Evolutionary conservation across 345 rosid genomes (phyloP).

Genomic region (Viola odorata): DNA sequence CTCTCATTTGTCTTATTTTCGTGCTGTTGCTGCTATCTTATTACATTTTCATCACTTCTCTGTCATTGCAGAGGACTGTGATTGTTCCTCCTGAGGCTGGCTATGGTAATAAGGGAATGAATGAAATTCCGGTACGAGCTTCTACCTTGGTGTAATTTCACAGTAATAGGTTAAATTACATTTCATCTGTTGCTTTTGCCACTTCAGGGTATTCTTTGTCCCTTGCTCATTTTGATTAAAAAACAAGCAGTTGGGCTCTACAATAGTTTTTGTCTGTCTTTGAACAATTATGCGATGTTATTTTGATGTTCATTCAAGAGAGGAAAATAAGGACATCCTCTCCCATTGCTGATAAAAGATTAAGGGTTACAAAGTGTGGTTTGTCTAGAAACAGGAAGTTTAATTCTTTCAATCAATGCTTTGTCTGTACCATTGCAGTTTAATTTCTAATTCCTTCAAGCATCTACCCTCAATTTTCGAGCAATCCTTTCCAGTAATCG

Average conservation of each 20-base stretch:
- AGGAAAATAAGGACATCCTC: no score
- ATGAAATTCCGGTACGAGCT: conserved; percentile 71
- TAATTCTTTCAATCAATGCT: no score
- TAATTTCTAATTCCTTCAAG: no score
- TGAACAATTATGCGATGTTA: no score
- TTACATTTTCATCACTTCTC: neutral
- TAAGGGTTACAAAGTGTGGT: no score
- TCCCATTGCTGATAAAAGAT: no score
- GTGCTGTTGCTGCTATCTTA: neutral
- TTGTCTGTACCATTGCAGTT: no score
- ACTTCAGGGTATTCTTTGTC: neutral
- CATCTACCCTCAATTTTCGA: no score
- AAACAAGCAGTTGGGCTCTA: neutral
- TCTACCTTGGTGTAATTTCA: neutral
- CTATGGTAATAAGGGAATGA: conserved; percentile 79
- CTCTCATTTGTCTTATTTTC: neutral
- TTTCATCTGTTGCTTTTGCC: neutral
- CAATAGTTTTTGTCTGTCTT: no score
- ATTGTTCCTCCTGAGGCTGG: conserved; percentile 83
- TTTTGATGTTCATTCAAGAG: no score
- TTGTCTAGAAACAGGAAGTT: no score
- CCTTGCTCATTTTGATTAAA: neutral
- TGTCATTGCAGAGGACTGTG: conserved; percentile 61
- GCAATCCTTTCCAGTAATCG: neutral
- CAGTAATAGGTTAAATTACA: neutral